Percentiles rank a stretch among this genome's conserved stretches.
Evolutionary conservation across 768 basidiomycete genomes (phyloP).

Genomic region (Kwoniella shandongensis): DNA sequence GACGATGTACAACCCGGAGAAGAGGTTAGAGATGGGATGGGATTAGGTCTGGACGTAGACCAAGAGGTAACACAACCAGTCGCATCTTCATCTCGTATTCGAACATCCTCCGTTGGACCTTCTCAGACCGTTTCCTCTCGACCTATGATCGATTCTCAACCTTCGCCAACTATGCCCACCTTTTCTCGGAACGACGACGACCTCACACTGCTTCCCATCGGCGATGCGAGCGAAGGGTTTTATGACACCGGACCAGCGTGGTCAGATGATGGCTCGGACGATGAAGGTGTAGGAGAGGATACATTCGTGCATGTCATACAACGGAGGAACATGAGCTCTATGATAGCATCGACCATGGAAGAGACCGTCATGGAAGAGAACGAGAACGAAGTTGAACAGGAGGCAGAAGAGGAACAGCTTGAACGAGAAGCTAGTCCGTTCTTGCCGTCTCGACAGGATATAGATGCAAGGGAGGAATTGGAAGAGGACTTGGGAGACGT

Average conservation of each 20-base stretch:
- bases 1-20: background rate
- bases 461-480: background rate
- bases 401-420: background rate
- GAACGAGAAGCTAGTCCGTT: background rate
- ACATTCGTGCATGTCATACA: slow-evolving; percentile 14
- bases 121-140: no score
- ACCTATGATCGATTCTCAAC: background rate
- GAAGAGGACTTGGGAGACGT: slow-evolving; percentile 6
- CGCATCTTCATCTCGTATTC: no score
- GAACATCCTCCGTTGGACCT: no score
- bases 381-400: slow-evolving; percentile 7
- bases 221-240: background rate
- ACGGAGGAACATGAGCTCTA: background rate
- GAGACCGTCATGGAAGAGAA: slow-evolving; percentile 10
- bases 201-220: slow-evolving; percentile 4
- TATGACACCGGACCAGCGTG: slow-evolving; percentile 11
- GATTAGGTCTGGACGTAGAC: slow-evolving; percentile 3
- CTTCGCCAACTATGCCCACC: background rate
- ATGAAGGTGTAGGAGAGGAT: slow-evolving; percentile 17
- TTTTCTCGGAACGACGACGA: slow-evolving; percentile 3
- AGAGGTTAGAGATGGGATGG: slow-evolving; percentile 2
- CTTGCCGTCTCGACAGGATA: background rate
- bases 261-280: slow-evolving; percentile 23
- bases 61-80: background rate
- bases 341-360: background rate